Evolutionary conservation across 1,284 basidiomycete genomes (phyloP).

Genomic region (Paramarasmius palmivorus): DNA sequence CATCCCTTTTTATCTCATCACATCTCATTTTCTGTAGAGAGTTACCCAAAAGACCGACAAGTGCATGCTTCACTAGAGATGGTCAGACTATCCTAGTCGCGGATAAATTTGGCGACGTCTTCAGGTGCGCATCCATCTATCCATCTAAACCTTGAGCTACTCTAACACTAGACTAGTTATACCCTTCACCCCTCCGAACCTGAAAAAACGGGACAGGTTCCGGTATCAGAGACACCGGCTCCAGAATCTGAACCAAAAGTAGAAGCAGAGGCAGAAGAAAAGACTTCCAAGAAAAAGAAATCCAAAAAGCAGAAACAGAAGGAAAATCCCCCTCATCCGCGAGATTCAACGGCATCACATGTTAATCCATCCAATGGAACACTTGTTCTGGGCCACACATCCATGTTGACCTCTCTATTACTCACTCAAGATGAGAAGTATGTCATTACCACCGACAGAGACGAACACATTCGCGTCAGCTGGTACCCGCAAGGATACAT

Average conservation of each 20-base stretch:
- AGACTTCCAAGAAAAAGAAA: not conserved
- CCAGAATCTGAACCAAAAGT: not conserved
- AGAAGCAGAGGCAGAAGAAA: not conserved
- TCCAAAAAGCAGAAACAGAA: constrained; percentile 30
- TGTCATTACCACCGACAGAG: constrained; percentile 87
- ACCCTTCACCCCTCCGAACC: constrained; percentile 35
- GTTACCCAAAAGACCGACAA: constrained; percentile 76
- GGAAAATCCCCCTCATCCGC: constrained; percentile 18
- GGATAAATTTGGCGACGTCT: constrained; percentile 90
- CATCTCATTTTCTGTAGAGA: constrained; percentile 43
- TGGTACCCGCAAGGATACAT: constrained; percentile 83
- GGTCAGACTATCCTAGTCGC: constrained; percentile 64
- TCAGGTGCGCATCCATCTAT: constrained; percentile 51
- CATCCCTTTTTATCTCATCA: not conserved
- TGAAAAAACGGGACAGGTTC: not conserved
- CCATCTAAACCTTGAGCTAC: not conserved
- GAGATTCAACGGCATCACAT: constrained; percentile 54
- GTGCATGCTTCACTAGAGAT: constrained; percentile 57
- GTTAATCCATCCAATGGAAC: constrained; percentile 75
- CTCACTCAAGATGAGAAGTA: constrained; percentile 68
- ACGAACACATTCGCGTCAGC: constrained; percentile 92
- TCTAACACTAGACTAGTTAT: constrained; percentile 42
- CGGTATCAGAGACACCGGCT: not conserved
- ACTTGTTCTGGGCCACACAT: constrained; percentile 85
- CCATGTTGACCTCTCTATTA: constrained; percentile 74